Evolutionary conservation across 2,329 filamentous ascomycete genomes (phyloP).

Genomic region (Ophiostoma ips): DNA sequence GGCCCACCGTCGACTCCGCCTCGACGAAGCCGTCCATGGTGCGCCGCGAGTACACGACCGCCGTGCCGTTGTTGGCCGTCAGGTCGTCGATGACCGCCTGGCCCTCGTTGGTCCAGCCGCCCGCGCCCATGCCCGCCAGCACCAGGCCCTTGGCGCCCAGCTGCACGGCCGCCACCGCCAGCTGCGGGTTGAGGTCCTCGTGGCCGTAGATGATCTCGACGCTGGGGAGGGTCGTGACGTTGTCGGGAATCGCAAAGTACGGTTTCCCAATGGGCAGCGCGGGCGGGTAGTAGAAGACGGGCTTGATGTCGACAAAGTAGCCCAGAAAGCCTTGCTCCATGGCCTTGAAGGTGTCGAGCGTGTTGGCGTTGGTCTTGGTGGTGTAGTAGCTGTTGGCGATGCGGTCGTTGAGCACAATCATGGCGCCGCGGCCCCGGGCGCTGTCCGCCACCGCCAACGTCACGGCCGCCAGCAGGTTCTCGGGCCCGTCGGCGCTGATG

Average conservation of each 20-base stretch:
- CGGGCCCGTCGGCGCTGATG: constrained; percentile 44
- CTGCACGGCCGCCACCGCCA: constrained; percentile 39
- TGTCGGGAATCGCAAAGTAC: constrained; percentile 25
- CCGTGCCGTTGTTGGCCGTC: neutral
- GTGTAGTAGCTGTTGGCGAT: constrained; percentile 44
- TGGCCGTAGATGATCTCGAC: constrained; percentile 44
- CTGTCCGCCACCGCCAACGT: constrained; percentile 35
- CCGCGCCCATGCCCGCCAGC: neutral
- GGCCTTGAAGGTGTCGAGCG: constrained; percentile 47
- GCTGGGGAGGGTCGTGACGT: constrained; percentile 29
- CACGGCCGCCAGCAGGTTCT: constrained; percentile 47
- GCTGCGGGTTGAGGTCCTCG: constrained; percentile 34
- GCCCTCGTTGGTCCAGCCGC: neutral
- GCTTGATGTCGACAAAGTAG: constrained; percentile 41
- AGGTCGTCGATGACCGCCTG: neutral
- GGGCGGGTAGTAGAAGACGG: constrained; percentile 45
- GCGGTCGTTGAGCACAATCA: constrained; percentile 49
- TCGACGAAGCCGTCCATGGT: constrained; percentile 1
- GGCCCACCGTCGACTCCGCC: neutral
- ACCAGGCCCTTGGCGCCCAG: constrained; percentile 41
- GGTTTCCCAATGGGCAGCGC: constrained; percentile 32
- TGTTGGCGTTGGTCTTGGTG: constrained; percentile 49
- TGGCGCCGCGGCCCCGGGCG: constrained; percentile 36
- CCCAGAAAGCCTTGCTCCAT: constrained; percentile 44
- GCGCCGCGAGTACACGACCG: neutral